Base-by-base conservation (phyloP, 1,284 basidiomycete genomes). In the Phellopilus nigrolimitatus region DNA sequence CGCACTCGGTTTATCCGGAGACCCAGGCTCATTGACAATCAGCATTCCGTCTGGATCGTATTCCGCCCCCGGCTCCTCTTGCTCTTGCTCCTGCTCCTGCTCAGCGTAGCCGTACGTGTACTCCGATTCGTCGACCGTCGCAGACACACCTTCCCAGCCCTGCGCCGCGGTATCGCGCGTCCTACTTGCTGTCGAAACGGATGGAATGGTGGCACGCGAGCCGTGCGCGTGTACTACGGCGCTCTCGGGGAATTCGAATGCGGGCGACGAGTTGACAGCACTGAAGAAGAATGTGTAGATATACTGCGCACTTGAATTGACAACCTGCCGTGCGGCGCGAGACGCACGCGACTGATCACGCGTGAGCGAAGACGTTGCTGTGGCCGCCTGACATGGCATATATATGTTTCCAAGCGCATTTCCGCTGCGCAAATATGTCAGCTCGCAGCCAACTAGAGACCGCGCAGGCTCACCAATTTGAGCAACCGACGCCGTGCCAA, bases 11-110 rank as follows among this genome's bases (percentile, higher is more conserved):
- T 63, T 63, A 57, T 62, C 62, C 7, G 61, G 63, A 13, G 61
- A 62, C 25, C 57, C 58, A 27, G 61, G 61, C 49, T 61, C 61
- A 13, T 60, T 60, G 39, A 56, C 56, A 19, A 60, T 47, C 34
- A 58, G 60, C 31, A 61, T 56, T 7, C 63, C 62, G 54, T 64
- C 61, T 24, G 60, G 51, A 37, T 64, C 62, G 39, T 61, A 58
- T 22, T 57, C 56, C 47, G 49, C 44, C 47, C 36, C 51, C 27
- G 47, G 41, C 33, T 54, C 41, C 30, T 49, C 43, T 34, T 24
- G 33, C 39, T 54, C 53, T n/a, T 47, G 44, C 30, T 51, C 49
- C 33, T 43, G 34, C 24, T 52, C 50, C 25, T 38, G 43, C 25
- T 49, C 47, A 15, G 41, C 40, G 24, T 54, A 49, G 10, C 47